Evolutionary conservation across 2,329 filamentous ascomycete genomes (phyloP), one percentile per base, ranked within the genome.

Genomic region (Colletotrichum chrysophilum): DNA sequence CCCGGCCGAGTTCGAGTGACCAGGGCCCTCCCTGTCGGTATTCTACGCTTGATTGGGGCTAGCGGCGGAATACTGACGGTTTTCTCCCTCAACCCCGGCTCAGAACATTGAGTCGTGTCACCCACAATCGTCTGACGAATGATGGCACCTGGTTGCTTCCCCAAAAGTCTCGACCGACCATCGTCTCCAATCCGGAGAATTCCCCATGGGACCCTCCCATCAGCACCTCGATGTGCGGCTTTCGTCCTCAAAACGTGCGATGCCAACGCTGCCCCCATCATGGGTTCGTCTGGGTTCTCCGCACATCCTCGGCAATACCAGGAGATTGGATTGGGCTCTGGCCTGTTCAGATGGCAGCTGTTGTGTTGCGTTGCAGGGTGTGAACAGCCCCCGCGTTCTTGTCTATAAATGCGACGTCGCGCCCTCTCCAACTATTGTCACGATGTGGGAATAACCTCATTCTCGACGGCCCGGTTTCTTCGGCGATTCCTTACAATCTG

Each of bases 141-240:
- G 56, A 73, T 32, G 24, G 70, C 32, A 21, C 58, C 70, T 68
- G 43, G 34, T 65, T 60, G 69, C 58, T 69, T 30, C 73, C 73
- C 73, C 73, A 60, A 73, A 75, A 60, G 70, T 75, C 73, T 73
- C 64, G 73, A 75, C 73, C 73, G 70, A 65, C 64, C 70, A 48
- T 73, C 58, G 70, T 48, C 65, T 38, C 64, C 43, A 65, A 48
- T 28, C 34, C 38, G 48, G 64, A 65, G 64, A 69, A 52, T 73
- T 75, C 73, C 73, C 73, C 73, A 75, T 74, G 70, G 73, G 73
- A 52, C 70, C 70, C 70, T 69, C 58, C 14, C 24, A 36, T n/a
- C 28, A 36, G n/a, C 28, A 43, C 58, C 43, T 26, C 62, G 18
- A 24, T n/a, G 61, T 24, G 30, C 55, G 38, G 70, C 70, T 26